Evolutionary conservation across 495 filamentous ascomycete genomes (phyloP), one percentile per base, ranked within the genome.

Genomic region (Neurospora sp.): DNA sequence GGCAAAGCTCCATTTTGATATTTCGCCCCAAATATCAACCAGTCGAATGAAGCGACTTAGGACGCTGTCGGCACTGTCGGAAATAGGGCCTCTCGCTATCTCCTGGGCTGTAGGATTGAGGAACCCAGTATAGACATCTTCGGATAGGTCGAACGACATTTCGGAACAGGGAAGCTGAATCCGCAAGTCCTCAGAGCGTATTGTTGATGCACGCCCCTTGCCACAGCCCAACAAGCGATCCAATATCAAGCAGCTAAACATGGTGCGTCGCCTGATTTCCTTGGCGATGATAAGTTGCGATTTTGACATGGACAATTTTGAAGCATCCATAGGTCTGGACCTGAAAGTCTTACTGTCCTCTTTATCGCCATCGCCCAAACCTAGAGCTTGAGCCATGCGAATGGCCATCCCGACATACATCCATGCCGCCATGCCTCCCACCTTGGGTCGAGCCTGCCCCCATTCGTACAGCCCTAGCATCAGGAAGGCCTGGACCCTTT

Each of bases 401-500:
- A 94, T 92, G 39, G 93, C 93, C 74, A 89, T 84, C 9, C 93
- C 92, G 18, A 94, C 87, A 73, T 92, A 92, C 73, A 93, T 83
- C 90, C 92, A 96, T 11, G 92, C 92, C 71, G 88, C 89, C 74
- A 89, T 86, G 1, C 92, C 93, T 48, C 92, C 88, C 2, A 83
- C 82, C 75, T 77, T 79, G 41, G 84, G 84, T 9, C 74, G 74
- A 41, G 87, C 89, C 83, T 92, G 92, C 39, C 91, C 91, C 93
- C 93, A 96, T 77, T 95, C 93, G 76, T 96, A 92, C 27, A 96
- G 84, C 1, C 89, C 91, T 11, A 97, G 84, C 92, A 96, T 96
- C 59, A 96, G 82, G 22, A 93, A 84, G 5, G 91, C 92, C 76
- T 95, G 92, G 4, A 92, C 89, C 31, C 90, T 86, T 71, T 94